Conservation (phyloP, 768 basidiomycete species). For the Termitomyces bulborhizus region DNA sequence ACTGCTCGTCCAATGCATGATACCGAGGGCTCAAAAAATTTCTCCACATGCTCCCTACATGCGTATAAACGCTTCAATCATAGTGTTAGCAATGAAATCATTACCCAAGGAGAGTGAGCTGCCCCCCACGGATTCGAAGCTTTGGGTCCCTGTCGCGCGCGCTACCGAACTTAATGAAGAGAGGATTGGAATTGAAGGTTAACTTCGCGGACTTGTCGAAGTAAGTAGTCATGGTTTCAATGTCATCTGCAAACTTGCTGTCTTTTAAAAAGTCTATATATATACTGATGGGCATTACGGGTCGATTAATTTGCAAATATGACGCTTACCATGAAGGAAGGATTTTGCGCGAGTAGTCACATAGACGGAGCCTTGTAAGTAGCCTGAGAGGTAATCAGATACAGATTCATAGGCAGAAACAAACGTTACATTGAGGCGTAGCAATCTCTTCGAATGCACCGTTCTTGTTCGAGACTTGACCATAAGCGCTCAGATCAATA, state of each 20-base stretch:
- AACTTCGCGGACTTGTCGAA: not conserved
- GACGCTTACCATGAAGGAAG: conserved; percentile 24
- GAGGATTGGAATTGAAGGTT: not conserved
- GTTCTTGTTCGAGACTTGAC: not conserved
- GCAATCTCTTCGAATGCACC: conserved; percentile 27
- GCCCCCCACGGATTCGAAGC: not conserved
- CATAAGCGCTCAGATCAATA: not conserved
- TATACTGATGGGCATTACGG: not conserved
- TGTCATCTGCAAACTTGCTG: not conserved
- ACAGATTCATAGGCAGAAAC: not conserved
- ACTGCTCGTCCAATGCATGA: not conserved
- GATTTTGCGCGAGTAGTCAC: conserved; percentile 28
- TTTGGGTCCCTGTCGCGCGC: not conserved
- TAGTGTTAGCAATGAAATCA: not conserved
- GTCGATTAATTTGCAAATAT: no score
- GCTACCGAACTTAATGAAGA: not conserved
- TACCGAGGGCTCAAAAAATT: not conserved
- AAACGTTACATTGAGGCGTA: conserved; percentile 23
- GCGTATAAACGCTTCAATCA: not conserved
- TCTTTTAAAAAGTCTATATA: not conserved
- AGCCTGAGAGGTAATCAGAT: conserved; percentile 18
- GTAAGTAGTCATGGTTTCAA: not conserved
- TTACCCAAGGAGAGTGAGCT: not conserved
- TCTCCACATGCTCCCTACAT: not conserved
- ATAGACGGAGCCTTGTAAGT: conserved; percentile 34